phyloP scores from a whole-genome alignment of 805 yeast species.

The Kodamaea jinghongensis region DNA sequence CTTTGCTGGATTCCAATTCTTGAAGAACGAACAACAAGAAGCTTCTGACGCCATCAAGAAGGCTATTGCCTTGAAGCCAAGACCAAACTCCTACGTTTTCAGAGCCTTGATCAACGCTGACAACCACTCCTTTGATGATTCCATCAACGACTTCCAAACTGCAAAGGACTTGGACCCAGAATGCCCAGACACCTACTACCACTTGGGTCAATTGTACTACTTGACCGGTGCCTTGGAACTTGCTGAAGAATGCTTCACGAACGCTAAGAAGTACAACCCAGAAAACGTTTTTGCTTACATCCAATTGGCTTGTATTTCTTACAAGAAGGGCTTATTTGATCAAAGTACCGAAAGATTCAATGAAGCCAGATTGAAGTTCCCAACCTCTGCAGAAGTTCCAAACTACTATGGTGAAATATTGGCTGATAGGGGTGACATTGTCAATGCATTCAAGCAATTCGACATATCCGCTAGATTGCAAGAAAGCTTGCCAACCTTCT shows the following conservation, averaged over 20 bases:
- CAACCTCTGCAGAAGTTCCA: slow-evolving; percentile 87
- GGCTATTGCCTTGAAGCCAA: slow-evolving; percentile 66
- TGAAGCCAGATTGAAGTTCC: slow-evolving; percentile 70
- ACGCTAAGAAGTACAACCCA: slow-evolving; percentile 72
- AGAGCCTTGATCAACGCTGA: slow-evolving; percentile 84
- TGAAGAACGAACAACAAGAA: slow-evolving; percentile 66
- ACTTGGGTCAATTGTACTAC: slow-evolving; percentile 89
- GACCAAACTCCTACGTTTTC: slow-evolving; percentile 78
- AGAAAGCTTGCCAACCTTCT: slow-evolving; percentile 59
- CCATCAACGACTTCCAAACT: slow-evolving; percentile 61
- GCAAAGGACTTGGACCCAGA: slow-evolving; percentile 70
- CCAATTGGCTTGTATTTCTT: slow-evolving; percentile 89
- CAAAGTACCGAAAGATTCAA: slow-evolving; percentile 65
- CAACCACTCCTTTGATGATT: slow-evolving; percentile 58
- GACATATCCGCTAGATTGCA: slow-evolving; percentile 85
- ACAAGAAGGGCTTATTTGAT: slow-evolving; percentile 65
- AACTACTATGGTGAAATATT: slow-evolving; percentile 94
- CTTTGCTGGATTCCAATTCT: slow-evolving; percentile 76
- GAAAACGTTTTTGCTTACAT: slow-evolving; percentile 80
- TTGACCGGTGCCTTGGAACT: slow-evolving; percentile 68
- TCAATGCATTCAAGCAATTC: slow-evolving; percentile 76
- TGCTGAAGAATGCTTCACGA: slow-evolving; percentile 73
- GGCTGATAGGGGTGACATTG: slow-evolving; percentile 72
- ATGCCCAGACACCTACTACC: slow-evolving; percentile 85
- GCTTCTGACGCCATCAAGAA: slow-evolving; percentile 64